phyloP scores from a whole-genome alignment of 805 yeast genomes.

The Metschnikowia lochheadii region DNA sequence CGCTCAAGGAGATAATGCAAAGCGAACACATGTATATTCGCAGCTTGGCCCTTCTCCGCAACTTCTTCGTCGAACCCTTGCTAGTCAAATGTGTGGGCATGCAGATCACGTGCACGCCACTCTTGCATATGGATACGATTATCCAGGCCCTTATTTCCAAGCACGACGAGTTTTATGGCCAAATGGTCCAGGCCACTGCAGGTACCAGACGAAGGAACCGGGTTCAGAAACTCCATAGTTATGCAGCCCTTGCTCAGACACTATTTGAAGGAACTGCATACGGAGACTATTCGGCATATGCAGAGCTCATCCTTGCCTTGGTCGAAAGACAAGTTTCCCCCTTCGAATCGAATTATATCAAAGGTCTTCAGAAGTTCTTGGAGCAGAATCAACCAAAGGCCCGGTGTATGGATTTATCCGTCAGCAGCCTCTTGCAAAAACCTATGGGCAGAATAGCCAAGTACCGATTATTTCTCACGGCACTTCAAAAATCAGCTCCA shows the following conservation, averaged over 20 bases:
- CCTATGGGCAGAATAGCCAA: constrained; percentile 16
- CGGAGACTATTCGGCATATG: constrained; percentile 9
- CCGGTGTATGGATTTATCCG: constrained; percentile 12
- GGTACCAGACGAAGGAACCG: neutral
- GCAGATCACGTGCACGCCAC: constrained; percentile 13
- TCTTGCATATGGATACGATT: constrained; percentile 5
- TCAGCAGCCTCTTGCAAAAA: constrained; percentile 14
- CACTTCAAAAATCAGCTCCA: constrained; percentile 6
- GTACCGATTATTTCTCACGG: constrained; percentile 12
- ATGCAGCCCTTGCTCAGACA: constrained; percentile 71
- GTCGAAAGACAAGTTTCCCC: constrained; percentile 9
- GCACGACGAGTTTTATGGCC: constrained; percentile 7
- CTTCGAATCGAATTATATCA: constrained; percentile 8
- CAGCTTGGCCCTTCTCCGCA: constrained; percentile 10
- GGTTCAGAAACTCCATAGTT: neutral
- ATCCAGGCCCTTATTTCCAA: constrained; percentile 5
- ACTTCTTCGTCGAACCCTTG: constrained; percentile 12
- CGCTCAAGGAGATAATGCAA: constrained; percentile 8
- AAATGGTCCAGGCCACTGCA: constrained; percentile 1
- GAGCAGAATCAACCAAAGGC: constrained; percentile 13
- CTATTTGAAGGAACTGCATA: constrained; percentile 62
- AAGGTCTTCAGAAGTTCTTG: constrained; percentile 11
- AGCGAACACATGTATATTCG: constrained; percentile 11
- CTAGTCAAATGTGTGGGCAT: constrained; percentile 7
- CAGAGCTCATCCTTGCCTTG: constrained; percentile 9